Evolutionary conservation across 78 protist genomes (phyloP).

Genomic region (Chrysochromulina parva): DNA sequence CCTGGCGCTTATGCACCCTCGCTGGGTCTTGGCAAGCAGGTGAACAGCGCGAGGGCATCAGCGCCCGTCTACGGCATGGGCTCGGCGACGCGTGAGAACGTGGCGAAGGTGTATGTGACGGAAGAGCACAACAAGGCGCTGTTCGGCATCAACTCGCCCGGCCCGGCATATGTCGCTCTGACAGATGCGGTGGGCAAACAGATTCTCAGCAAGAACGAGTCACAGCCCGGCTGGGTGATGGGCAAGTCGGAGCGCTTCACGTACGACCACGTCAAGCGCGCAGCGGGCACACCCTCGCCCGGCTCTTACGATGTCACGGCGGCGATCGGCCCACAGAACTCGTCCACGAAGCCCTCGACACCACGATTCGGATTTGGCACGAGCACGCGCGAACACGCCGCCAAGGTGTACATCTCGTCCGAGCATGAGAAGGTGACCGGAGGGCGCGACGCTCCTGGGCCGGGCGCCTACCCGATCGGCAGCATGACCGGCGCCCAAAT

Average conservation of each 20-base stretch:
- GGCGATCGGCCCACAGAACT: neutral
- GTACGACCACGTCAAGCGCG: constrained; percentile 10
- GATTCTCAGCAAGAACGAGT: neutral
- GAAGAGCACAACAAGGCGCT: neutral
- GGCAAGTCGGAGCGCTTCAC: neutral
- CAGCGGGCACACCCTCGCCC: neutral
- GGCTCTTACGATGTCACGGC: neutral
- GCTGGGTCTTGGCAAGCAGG: neutral
- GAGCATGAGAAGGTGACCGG: neutral
- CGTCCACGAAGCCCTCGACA: neutral
- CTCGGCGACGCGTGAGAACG: neutral
- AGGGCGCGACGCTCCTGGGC: neutral
- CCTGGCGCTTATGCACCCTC: neutral
- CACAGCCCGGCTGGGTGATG: neutral
- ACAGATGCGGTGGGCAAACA: neutral
- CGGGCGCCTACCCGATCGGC: neutral
- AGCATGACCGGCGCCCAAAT: neutral
- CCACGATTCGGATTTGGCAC: neutral
- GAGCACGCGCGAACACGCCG: neutral
- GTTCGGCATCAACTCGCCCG: neutral
- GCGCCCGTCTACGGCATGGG: neutral
- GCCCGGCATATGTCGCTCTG: neutral
- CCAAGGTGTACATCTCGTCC: neutral
- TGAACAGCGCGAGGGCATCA: neutral
- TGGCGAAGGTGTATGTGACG: neutral